Conservation (phyloP, 768 basidiomycete species). For the Tephrocybe sp. region DNA sequence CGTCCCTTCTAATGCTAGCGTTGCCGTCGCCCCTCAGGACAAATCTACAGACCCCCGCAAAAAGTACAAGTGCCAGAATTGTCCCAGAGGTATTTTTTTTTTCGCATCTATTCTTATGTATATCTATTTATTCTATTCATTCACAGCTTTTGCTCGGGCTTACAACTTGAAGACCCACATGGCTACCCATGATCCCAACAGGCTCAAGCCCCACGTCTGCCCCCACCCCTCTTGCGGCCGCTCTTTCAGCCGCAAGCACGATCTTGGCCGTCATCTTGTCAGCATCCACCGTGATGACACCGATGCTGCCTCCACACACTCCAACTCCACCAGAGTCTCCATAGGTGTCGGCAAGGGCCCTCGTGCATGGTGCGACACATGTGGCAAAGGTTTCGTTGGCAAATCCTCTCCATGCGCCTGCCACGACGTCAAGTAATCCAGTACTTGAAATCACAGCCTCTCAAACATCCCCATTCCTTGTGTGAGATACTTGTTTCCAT, state of each 20-base stretch:
- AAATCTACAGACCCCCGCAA: conserved; percentile 63
- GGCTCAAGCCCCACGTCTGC: conserved; percentile 87
- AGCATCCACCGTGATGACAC: conserved; percentile 79
- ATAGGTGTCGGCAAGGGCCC: conserved; percentile 67
- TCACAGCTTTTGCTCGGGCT: conserved; percentile 82
- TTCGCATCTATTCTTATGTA: conserved; percentile 4
- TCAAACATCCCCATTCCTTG: conserved; percentile 21
- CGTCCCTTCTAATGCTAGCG: conserved; percentile 39
- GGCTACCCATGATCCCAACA: conserved; percentile 91
- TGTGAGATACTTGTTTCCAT: conserved; percentile 22
- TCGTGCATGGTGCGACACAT: conserved; percentile 70
- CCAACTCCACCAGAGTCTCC: conserved; percentile 38
- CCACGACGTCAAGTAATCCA: conserved; percentile 56
- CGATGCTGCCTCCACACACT: conserved; percentile 38
- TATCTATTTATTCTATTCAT: conserved; percentile 11
- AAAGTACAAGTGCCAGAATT: conserved; percentile 74
- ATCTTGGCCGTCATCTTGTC: conserved; percentile 84
- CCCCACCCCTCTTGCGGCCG: conserved; percentile 83
- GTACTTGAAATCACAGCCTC: conserved; percentile 7
- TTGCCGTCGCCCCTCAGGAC: conserved; percentile 37
- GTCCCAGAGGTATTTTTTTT: conserved; percentile 59
- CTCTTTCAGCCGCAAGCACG: conserved; percentile 93
- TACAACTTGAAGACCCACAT: conserved; percentile 96
- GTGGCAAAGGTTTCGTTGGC: conserved; percentile 69
- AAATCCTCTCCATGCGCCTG: conserved; percentile 55